Evolutionary conservation across 768 basidiomycete genomes (phyloP), one percentile per base, ranked within the genome.

Genomic region (Cystobasidium ongulense): DNA sequence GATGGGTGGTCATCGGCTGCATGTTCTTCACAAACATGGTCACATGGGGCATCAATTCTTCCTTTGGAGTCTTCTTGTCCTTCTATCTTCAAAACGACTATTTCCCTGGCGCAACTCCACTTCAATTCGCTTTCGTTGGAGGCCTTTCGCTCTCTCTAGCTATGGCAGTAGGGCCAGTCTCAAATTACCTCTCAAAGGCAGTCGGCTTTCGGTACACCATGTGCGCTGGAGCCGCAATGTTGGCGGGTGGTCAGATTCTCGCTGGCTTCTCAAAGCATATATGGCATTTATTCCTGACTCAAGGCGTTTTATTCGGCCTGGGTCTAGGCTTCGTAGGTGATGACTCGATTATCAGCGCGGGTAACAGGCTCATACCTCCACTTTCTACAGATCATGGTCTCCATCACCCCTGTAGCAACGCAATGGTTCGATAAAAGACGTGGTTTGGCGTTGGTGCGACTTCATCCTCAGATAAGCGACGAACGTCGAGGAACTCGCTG

Each of bases 1-100:
- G 46, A 4, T 50, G 81, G 81, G 80, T 82, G 46, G 75, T 82
- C 29, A 77, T 77, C 7, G 72, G 63, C 0, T 81, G 79, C 74
- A 27, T 80, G 15, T 76, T 80, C 53, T 74, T 68, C 59, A 63
- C 75, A 11, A 79, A 78, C 57, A 78, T 78, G 31, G 78, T 78
- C 1, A 80, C 78, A 2, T 68, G 63, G 79, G 80, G 80, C 35
- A 73, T 77, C 46, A 80, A 80, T 59, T 79, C 78, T 21, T 77
- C 78, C 15, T 81, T 79, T 52, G 79, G 80, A 18, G 79, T 81
- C 7, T 81, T 77, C 75, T 74, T 72, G 39, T 53, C 35, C 23
- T 76, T 76, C 71, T 68, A 70, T 67, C 35, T 62, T 31, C 59
- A 57, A 38, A 76, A 76, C 25, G 38, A 76, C 59, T 73, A 54